These are phyloP conservation scores for Pythium biforme DNA, from an alignment of 352 stramenopile species.

Conservation along the genomic window DNA sequence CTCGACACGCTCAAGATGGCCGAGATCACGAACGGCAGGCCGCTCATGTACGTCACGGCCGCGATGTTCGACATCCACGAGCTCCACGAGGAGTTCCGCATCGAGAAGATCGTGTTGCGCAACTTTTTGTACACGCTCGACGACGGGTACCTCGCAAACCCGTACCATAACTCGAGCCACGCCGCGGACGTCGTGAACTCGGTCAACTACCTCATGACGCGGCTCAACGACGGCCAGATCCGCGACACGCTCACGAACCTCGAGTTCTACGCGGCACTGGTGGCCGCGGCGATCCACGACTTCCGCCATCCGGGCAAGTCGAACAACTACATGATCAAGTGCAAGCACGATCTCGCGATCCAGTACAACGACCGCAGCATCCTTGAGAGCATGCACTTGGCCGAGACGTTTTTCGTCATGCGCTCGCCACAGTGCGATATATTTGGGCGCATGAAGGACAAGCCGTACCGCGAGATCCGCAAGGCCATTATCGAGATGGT, in stretches of 20 bases:
- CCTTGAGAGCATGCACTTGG: slow-evolving; percentile 84
- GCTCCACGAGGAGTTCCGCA: slow-evolving; percentile 71
- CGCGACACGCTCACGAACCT: slow-evolving; percentile 72
- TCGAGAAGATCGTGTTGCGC: slow-evolving; percentile 67
- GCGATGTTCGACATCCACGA: slow-evolving; percentile 81
- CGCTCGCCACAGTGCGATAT: slow-evolving; percentile 75
- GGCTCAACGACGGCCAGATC: slow-evolving; percentile 65
- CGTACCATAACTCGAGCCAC: slow-evolving; percentile 81
- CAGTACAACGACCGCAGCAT: slow-evolving; percentile 83
- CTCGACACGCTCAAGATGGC: slow-evolving; percentile 70
- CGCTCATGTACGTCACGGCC: slow-evolving; percentile 79
- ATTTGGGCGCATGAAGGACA: slow-evolving; percentile 58
- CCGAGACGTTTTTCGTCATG: slow-evolving; percentile 75
- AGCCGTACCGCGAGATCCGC: slow-evolving; percentile 63
- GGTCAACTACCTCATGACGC: slow-evolving; percentile 77
- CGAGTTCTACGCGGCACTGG: slow-evolving; percentile 76
- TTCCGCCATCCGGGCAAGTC: slow-evolving; percentile 83
- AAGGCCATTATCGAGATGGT: slow-evolving; percentile 88
- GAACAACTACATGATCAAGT: slow-evolving; percentile 87
- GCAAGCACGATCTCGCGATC: slow-evolving; percentile 66
- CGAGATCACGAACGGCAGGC: slow-evolving; percentile 57
- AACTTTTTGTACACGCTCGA: slow-evolving; percentile 82
- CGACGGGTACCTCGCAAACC: slow-evolving; percentile 71
- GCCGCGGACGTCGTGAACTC: slow-evolving; percentile 82
- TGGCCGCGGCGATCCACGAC: slow-evolving; percentile 83